Percentiles rank a stretch among this genome's conserved stretches.
phyloP scores from a whole-genome alignment of 441 rosid genomes.

The Omphalea diandra region DNA sequence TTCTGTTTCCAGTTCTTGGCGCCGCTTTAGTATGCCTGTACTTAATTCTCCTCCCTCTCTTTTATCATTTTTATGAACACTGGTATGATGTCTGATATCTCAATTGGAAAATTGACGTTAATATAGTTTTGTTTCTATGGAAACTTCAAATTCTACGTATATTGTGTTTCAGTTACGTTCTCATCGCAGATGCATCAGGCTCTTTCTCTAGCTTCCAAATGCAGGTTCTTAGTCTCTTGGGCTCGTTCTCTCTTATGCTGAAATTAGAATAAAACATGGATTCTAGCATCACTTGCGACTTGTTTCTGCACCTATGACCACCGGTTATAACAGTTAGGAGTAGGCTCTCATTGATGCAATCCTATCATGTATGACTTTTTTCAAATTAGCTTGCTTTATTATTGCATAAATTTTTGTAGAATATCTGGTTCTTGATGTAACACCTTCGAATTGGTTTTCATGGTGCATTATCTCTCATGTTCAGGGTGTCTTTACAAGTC shows the following conservation, averaged over 20 bases:
- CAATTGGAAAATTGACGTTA: not conserved
- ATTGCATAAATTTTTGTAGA: not conserved
- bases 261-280: not conserved
- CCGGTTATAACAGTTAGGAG: not conserved
- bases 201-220: no score
- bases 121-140: not conserved
- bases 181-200: no score
- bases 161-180: not conserved
- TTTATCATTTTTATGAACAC: not conserved
- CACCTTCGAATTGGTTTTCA: not conserved
- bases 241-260: no score
- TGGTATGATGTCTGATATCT: not conserved
- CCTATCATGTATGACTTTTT: no score
- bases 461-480: constrained; percentile 58
- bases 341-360: not conserved
- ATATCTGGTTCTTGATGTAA: constrained; percentile 5
- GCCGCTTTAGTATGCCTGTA: constrained; percentile 31
- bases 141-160: not conserved
- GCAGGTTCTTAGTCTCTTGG: no score
- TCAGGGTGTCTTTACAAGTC: constrained; percentile 39
- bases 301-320: not conserved
- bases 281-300: not conserved
- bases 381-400: not conserved
- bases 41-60: not conserved
- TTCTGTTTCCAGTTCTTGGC: constrained; percentile 44